Conservation (phyloP, 1,284 basidiomycete genomes). For the Puccinia polysora region DNA sequence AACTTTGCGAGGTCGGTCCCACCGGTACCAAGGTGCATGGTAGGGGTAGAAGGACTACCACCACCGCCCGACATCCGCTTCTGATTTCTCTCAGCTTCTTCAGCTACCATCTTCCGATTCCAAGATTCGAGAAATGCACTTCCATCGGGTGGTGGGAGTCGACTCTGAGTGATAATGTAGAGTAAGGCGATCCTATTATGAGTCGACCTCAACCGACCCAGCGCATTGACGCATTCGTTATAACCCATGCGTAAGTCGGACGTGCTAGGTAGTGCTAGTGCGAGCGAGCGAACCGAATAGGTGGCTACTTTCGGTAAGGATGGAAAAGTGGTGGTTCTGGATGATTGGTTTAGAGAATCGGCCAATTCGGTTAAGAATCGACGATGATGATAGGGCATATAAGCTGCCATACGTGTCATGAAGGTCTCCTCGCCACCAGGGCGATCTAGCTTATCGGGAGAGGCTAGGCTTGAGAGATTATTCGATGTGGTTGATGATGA, state of each 20-base stretch:
- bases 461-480: not conserved
- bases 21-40: conserved; percentile 69
- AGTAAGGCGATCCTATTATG: conserved; percentile 20
- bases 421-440: conserved; percentile 57
- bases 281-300: conserved; percentile 12
- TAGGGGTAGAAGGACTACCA: too few relatives aligned
- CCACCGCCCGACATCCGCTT: too few relatives aligned
- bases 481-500: not conserved
- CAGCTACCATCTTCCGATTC: not conserved
- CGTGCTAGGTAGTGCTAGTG: not conserved
- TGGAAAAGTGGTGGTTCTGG: conserved; percentile 19
- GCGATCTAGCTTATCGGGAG: conserved; percentile 45
- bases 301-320: conserved; percentile 14
- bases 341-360: conserved; percentile 42
- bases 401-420: conserved; percentile 72
- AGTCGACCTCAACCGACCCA: not conserved
- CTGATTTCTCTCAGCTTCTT: not conserved
- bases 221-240: conserved; percentile 8
- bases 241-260: conserved; percentile 17
- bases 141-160: not conserved
- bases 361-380: conserved; percentile 77
- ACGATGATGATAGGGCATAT: conserved; percentile 89
- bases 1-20: conserved; percentile 77
- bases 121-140: conserved; percentile 1
- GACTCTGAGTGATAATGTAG: conserved; percentile 19